Base-by-base conservation (phyloP, 176 grass and related monocot genomes). In the Rhynchospora pubera region DNA sequence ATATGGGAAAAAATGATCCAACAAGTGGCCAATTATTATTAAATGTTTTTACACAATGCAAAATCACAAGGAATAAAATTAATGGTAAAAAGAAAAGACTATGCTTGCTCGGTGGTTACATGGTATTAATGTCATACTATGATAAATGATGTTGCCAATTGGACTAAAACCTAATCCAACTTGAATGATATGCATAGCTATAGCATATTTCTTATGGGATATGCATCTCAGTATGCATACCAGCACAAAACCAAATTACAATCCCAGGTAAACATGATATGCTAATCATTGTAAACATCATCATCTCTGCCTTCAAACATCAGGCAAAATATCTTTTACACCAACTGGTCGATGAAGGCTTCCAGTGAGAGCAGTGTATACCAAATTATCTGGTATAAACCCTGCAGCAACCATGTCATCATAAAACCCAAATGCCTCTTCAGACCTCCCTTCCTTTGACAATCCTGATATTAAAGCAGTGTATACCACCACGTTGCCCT, bases 391-490 rank as follows among this genome's bases (percentile, higher is more conserved):
- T 24, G 92, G 90, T 52, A 9, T 86, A 65, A 98, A 85, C 74
- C 90, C 96, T 65, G 79, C 87, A 21, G 18, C 79, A 63, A 94
- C n/a, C 90, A 94, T 94, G 81, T 93, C 57, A 60, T 98, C 84
- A 26, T 98, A 93, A 45, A 93, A 79, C 82, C 44, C 58, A 61
- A 98, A 98, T 3, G 91, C 96, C 50, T 93, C 96, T 42, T 88
- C 89, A 50, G 96, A 94, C 74, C 84, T 88, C 14, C 96, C 91
- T 88, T 91, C 90, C 62, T 93, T 98, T 0, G 90, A 85, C 57
- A 98, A 45, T 11, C 96, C 92, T 18, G 92, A 94, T 82, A 98
- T 87, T 26, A 98, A 62, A 65, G 90, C 83, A 8, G 96, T 94
- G 62, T 94, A 94, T 14, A 89, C 88, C 30, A 95, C 96, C 5